Percentiles rank a stretch among this genome's conserved stretches.
phyloP scores from a whole-genome alignment of 768 basidiomycete species.

The Dioszegia crocea region DNA sequence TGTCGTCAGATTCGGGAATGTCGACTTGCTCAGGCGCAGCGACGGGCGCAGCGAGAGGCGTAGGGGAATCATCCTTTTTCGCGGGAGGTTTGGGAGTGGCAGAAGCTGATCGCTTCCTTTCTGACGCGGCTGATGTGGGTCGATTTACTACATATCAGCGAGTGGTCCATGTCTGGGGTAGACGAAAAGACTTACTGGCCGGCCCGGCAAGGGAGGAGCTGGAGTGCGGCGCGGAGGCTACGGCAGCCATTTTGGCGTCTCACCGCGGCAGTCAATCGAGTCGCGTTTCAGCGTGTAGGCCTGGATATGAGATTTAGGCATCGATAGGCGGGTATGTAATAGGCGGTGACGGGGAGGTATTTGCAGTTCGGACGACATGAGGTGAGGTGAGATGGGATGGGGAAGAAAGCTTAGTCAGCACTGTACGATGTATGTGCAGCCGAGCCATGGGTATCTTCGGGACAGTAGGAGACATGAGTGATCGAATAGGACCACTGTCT shows the following conservation, averaged over 20 bases:
- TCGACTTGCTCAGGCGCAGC: slow-evolving; percentile 14
- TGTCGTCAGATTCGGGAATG: slow-evolving; percentile 12
- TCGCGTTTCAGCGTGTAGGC: too few relatives aligned
- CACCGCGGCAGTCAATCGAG: too few relatives aligned
- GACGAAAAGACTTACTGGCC: slow-evolving; percentile 6
- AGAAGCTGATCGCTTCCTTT: not conserved
- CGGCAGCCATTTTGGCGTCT: slow-evolving; percentile 27
- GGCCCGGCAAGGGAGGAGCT: slow-evolving; percentile 10
- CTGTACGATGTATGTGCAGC: not conserved
- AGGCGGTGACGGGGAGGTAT: too few relatives aligned
- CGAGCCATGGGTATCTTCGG: too few relatives aligned
- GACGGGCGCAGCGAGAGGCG: slow-evolving; percentile 2
- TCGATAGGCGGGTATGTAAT: too few relatives aligned
- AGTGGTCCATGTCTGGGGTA: not conserved
- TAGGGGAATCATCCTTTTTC: not conserved
- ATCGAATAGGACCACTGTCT: too few relatives aligned
- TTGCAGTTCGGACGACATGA: not conserved
- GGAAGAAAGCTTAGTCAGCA: slow-evolving; percentile 1
- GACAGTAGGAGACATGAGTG: too few relatives aligned
- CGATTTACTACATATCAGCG: slow-evolving; percentile 13
- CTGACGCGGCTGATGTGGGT: slow-evolving; percentile 21
- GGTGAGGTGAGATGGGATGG: not conserved
- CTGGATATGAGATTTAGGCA: too few relatives aligned
- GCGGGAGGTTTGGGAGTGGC: too few relatives aligned
- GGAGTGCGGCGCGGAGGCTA: slow-evolving; percentile 22